A percentile compares a stretch with the other conserved stretches of the same genome.
phyloP scores from a whole-genome alignment of 2,329 filamentous ascomycete species.

The Sclerotinia borealis region DNA sequence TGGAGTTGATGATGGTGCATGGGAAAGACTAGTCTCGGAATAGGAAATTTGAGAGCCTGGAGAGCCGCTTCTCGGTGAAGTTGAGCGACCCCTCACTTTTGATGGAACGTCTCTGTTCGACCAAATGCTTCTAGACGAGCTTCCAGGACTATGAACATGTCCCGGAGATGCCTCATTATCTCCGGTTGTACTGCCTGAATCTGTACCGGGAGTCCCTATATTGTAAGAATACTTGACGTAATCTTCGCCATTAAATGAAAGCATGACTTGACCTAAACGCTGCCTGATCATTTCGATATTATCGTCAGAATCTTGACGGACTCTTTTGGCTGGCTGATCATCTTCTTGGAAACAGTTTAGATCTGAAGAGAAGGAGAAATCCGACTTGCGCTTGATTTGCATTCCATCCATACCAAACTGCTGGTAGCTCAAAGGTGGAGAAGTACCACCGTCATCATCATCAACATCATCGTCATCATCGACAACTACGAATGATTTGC shows the following conservation, averaged over 20 bases:
- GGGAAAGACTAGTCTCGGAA: not conserved
- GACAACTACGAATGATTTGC: not conserved
- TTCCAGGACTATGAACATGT: not conserved
- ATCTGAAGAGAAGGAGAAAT: not conserved
- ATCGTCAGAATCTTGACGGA: not conserved
- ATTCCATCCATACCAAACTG: not conserved
- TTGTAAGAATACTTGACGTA: slow-evolving; percentile 9
- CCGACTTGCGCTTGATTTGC: not conserved
- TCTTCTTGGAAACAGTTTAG: not conserved
- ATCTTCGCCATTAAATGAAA: not conserved
- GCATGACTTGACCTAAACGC: not conserved
- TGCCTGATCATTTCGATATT: not conserved
- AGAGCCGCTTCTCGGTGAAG: not conserved
- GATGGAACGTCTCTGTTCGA: not conserved
- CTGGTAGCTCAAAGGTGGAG: not conserved
- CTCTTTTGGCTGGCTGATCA: not conserved
- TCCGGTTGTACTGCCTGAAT: too few species aligned
- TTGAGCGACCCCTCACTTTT: not conserved
- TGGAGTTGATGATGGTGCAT: not conserved
- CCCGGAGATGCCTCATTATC: too few species aligned
- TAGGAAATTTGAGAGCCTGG: not conserved
- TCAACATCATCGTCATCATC: not conserved
- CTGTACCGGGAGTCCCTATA: not conserved
- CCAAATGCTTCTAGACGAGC: not conserved
- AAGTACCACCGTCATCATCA: not conserved